Conservation (phyloP, 1,284 basidiomycete genomes). For the Exsudoporus floridanus region DNA sequence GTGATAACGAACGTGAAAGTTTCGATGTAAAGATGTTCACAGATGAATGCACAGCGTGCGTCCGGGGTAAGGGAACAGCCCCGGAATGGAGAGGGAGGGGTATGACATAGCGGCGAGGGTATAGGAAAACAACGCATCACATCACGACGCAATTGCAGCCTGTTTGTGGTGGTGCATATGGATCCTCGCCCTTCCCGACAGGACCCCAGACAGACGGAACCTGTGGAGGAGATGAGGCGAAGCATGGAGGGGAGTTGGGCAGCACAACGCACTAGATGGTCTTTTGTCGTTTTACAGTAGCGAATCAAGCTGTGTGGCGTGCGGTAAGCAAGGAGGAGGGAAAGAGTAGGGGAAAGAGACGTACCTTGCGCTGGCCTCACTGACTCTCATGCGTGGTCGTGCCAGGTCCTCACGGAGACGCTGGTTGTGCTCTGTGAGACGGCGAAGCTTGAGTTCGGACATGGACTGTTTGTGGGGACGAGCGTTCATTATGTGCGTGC, state of each 20-base stretch:
- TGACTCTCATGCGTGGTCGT: conserved; percentile 70
- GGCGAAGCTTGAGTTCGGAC: conserved; percentile 81
- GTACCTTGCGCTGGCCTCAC: conserved; percentile 73
- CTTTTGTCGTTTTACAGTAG: conserved; percentile 72
- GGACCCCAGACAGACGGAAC: conserved; percentile 94
- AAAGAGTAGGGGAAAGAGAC: conserved; percentile 14
- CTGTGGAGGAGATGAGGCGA: conserved; percentile 38
- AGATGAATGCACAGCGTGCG: conserved; percentile 19
- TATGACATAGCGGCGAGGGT: conserved; percentile 35
- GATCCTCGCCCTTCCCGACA: conserved; percentile 83
- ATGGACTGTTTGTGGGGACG: conserved; percentile 65
- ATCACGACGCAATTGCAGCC: conserved; percentile 36
- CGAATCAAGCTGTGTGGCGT: conserved; percentile 63
- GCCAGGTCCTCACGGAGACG: conserved; percentile 75
- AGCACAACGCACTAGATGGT: conserved; percentile 58
- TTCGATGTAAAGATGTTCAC: conserved; percentile 21
- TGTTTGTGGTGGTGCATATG: conserved; percentile 67
- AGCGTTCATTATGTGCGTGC: conserved; percentile 43
- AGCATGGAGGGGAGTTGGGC: not conserved
- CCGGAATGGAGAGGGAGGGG: conserved; percentile 17
- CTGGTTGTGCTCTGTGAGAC: conserved; percentile 78
- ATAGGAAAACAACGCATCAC: conserved; percentile 31
- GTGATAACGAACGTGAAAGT: conserved; percentile 29
- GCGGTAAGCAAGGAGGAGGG: not conserved
- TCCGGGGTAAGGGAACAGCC: conserved; percentile 2